These are phyloP conservation scores for Pilatotrama ljubarskyi DNA, from an alignment of 768 basidiomycete species.

Conservation along the genomic window DNA sequence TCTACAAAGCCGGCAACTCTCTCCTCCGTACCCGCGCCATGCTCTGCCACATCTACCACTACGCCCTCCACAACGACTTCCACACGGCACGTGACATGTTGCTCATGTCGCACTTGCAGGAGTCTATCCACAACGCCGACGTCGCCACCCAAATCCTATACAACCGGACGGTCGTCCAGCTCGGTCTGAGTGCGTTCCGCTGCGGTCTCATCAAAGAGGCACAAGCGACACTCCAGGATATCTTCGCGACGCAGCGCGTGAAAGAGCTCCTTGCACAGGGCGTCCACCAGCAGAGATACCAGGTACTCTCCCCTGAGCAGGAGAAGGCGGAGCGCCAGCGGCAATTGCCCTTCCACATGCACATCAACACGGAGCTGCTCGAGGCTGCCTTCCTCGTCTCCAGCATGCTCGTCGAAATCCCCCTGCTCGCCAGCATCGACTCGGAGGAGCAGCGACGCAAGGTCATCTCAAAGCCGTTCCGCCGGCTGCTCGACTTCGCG, in stretches of 20 bases:
- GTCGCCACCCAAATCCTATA: slow-evolving; percentile 97
- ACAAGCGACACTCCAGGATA: slow-evolving; percentile 90
- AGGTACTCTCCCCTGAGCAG: slow-evolving; percentile 87
- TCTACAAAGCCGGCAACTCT: slow-evolving; percentile 90
- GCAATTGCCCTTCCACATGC: slow-evolving; percentile 98
- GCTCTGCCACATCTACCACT: slow-evolving; percentile 96
- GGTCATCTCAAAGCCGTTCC: slow-evolving; percentile 94
- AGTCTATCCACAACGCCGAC: slow-evolving; percentile 93
- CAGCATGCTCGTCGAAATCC: slow-evolving; percentile 98
- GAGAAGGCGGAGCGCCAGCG: slow-evolving; percentile 95
- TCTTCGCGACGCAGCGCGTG: slow-evolving; percentile 94
- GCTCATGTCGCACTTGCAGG: slow-evolving; percentile 98
- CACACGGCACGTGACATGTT: slow-evolving; percentile 97
- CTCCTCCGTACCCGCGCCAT: slow-evolving; percentile 95
- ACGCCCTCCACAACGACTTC: slow-evolving; percentile 95
- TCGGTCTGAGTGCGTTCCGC: slow-evolving; percentile 96
- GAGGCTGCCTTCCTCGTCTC: slow-evolving; percentile 98
- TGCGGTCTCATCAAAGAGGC: slow-evolving; percentile 92
- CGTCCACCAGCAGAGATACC: slow-evolving; percentile 90
- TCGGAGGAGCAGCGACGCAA: slow-evolving; percentile 93
- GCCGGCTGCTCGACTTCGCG: slow-evolving; percentile 91
- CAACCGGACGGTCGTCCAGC: slow-evolving; percentile 95
- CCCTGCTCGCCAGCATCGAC: slow-evolving; percentile 90
- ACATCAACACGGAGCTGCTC: slow-evolving; percentile 96
- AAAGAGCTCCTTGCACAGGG: slow-evolving; percentile 98